Base-by-base conservation (phyloP, 768 basidiomycete species). In the Leucocoprinus sp. region DNA sequence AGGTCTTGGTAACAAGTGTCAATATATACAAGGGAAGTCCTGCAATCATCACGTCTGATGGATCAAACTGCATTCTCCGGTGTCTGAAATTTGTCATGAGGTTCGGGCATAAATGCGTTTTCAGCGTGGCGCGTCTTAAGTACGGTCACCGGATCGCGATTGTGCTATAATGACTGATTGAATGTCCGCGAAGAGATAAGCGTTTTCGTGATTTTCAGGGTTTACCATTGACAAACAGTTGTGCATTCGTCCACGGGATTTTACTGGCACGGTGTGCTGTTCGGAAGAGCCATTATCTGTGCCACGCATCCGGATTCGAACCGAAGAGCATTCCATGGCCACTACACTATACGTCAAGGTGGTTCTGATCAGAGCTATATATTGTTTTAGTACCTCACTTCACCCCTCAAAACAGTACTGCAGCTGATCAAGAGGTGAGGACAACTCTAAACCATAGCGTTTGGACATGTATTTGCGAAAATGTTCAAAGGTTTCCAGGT, bases 1-100 rank as follows among this genome's bases (percentile, higher is more conserved):
- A 45, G 27, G 37, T 37, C 44, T 51, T 34, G 50, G 49, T 45
- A 50, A 43, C 28, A 36, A 5, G 19, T 41, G 17, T 24, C 17
- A 34, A 48, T 19, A 41, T 48, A 48, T 48, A 48, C 45, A 37
- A 50, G 45, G 50, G 54, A 55, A 56, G 38, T 45, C 36, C 44
- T n/a, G 17, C 39, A 41, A 41, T 42, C 40, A 48, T 36, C 46
- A 33, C 38, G 46, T 48, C 40, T 48, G 46, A 42, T 42, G 46
- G 31, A 42, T 48, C 46, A 42, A 42, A 40, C 46, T 48, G 46
- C 46, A 48, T 48, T 48, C 46, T 36, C 46, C 46, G 46, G 46
- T 22, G 31, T 37, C 38, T 48, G 33, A 26, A 48, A 48, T 48
- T 48, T 48, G 39, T 48, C 39, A 41, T 48, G 40, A 35, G 39